A percentile compares a stretch with the other conserved stretches of the same genome.
Evolutionary conservation across 805 yeast species (phyloP).

Genomic region (Wickerhamiella spandovensis): DNA sequence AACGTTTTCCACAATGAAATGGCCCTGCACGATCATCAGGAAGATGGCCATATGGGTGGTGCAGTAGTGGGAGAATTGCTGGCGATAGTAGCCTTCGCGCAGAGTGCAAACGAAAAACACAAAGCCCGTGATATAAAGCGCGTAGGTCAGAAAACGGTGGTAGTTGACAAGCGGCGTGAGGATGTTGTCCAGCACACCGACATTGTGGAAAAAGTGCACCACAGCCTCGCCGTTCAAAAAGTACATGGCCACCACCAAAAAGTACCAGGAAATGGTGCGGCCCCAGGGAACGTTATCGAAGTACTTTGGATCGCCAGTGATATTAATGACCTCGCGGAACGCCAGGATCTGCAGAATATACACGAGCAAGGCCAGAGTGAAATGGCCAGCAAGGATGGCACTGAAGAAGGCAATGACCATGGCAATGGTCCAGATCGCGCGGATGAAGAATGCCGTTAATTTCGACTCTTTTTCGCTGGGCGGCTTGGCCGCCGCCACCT

Average conservation of each 20-base stretch:
- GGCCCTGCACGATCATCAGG: conserved; percentile 86
- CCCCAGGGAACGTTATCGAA: conserved; percentile 76
- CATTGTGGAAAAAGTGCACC: conserved; percentile 48
- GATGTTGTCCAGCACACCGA: conserved; percentile 37
- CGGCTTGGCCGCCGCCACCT: neutral
- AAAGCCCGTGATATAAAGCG: conserved; percentile 75
- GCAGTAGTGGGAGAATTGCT: conserved; percentile 89
- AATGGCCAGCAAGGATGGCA: conserved; percentile 70
- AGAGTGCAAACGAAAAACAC: conserved; percentile 80
- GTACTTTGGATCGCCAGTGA: conserved; percentile 72
- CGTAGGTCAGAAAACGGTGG: conserved; percentile 74
- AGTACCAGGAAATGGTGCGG: conserved; percentile 82
- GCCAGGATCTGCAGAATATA: conserved; percentile 65
- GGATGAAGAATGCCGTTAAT: conserved; percentile 45
- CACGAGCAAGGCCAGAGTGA: conserved; percentile 62
- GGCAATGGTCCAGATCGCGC: conserved; percentile 87
- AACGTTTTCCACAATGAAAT: conserved; percentile 79
- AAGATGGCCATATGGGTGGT: conserved; percentile 87
- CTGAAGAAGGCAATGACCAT: conserved; percentile 68
- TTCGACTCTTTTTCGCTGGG: conserved; percentile 35
- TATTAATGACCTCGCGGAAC: conserved; percentile 78
- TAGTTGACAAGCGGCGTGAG: conserved; percentile 52
- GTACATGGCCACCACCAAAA: conserved; percentile 72
- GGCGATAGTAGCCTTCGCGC: conserved; percentile 76
- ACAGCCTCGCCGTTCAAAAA: conserved; percentile 80